Evolutionary conservation across 257 asterid genomes (phyloP).

Genomic region (Capsicum rhomboideum): DNA sequence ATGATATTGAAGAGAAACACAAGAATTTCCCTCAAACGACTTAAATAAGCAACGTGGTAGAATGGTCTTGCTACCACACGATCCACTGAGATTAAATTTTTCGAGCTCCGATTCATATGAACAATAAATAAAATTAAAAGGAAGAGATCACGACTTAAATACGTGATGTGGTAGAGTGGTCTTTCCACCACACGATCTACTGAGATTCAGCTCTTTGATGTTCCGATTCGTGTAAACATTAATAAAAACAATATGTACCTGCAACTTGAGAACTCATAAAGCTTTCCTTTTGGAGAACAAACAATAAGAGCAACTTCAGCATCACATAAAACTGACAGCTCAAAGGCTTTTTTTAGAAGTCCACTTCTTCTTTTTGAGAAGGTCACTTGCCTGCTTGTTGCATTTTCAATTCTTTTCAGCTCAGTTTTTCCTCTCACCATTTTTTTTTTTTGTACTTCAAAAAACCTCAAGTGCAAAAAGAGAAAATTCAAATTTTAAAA

Average conservation of each 20-base stretch:
- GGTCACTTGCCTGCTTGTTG: constrained; percentile 52
- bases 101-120: neutral
- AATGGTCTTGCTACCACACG: neutral
- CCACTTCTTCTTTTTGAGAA: constrained; percentile 63
- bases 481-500: too few species aligned
- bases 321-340: constrained; percentile 64
- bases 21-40: neutral
- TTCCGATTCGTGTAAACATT: too few species aligned
- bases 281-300: constrained; percentile 44
- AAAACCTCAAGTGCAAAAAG: neutral
- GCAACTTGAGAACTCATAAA: constrained; percentile 48
- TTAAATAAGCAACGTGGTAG: neutral
- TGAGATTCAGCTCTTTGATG: too few species aligned
- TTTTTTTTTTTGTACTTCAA: neutral
- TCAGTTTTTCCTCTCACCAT: constrained; percentile 63
- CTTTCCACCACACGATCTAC: too few species aligned
- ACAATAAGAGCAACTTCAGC: constrained; percentile 49
- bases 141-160: too few species aligned
- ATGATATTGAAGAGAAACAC: neutral
- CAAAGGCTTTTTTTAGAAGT: constrained; percentile 54
- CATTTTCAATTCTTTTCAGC: constrained; percentile 50
- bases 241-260: constrained; percentile 27
- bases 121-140: neutral
- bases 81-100: neutral
- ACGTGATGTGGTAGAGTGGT: too few species aligned